Evolutionary conservation across 2,329 filamentous ascomycete genomes (phyloP).

Genomic region (Alternaria hordeiaustralica): DNA sequence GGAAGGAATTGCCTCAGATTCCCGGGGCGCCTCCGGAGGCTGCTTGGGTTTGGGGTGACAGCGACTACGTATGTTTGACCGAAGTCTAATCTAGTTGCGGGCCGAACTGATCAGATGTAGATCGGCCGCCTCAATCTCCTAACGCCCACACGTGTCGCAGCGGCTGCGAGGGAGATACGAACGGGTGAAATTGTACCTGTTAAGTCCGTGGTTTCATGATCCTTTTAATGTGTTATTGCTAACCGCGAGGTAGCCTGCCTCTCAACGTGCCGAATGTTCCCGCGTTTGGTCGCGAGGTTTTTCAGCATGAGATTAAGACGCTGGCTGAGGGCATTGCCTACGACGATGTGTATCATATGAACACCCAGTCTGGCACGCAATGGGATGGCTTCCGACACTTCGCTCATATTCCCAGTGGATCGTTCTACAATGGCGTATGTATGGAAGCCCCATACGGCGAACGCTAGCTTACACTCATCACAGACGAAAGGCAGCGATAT

Average conservation of each 20-base stretch:
- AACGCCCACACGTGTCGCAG: constrained; percentile 61
- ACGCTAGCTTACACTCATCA: neutral
- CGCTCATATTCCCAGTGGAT: constrained; percentile 47
- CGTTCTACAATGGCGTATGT: constrained; percentile 51
- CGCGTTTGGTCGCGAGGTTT: constrained; percentile 59
- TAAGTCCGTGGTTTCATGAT: constrained; percentile 51
- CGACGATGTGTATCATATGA: constrained; percentile 53
- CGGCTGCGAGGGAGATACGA: constrained; percentile 60
- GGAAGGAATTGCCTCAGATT: constrained; percentile 60
- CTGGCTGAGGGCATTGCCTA: constrained; percentile 47
- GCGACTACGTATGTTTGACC: constrained; percentile 54
- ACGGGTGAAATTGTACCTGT: constrained; percentile 64
- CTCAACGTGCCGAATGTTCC: constrained; percentile 60
- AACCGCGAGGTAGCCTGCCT: constrained; percentile 52
- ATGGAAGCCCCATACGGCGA: fast-evolving
- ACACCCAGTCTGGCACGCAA: constrained; percentile 55
- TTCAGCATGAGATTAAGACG: constrained; percentile 62
- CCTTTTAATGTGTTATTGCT: neutral
- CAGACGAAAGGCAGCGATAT: constrained; percentile 52
- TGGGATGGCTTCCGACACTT: constrained; percentile 57
- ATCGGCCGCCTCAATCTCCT: constrained; percentile 63
- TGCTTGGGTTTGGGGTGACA: constrained; percentile 67
- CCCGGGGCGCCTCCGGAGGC: constrained; percentile 61
- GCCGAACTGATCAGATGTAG: constrained; percentile 24
- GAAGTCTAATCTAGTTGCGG: neutral